A percentile compares a stretch with the other conserved stretches of the same genome.
These are phyloP conservation scores for Starmera caribaea DNA, from an alignment of 805 yeast species.

Conservation along the genomic window DNA sequence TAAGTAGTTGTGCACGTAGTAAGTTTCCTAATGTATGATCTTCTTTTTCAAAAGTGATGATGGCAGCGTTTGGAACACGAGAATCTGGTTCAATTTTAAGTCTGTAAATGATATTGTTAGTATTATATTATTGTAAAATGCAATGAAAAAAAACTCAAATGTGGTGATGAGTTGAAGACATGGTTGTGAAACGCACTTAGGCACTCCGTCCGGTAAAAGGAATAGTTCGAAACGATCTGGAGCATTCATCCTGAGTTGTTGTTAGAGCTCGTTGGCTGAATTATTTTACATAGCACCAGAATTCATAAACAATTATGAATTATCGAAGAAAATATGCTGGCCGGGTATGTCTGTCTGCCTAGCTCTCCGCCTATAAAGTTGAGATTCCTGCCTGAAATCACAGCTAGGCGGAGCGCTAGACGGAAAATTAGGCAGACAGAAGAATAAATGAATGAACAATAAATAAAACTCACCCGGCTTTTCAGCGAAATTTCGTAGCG, in stretches of 20 bases:
- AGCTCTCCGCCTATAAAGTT: too few species aligned
- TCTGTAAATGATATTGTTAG: constrained; percentile 26
- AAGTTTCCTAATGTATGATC: constrained; percentile 95
- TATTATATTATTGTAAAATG: not conserved
- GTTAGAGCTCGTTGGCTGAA: not conserved
- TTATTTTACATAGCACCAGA: too few species aligned
- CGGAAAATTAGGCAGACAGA: too few species aligned
- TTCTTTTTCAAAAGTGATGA: constrained; percentile 89
- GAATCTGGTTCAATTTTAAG: constrained; percentile 86
- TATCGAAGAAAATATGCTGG: too few species aligned
- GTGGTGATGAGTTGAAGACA: not conserved
- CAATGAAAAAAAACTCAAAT: not conserved
- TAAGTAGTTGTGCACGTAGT: constrained; percentile 74
- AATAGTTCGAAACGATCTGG: constrained; percentile 98
- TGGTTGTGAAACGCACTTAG: constrained; percentile 48
- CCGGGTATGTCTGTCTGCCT: too few species aligned
- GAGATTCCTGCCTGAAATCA: too few species aligned
- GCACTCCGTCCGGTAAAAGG: constrained; percentile 94
- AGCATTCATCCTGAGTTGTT: constrained; percentile 65
- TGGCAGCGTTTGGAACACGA: constrained; percentile 90
- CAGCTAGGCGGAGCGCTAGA: too few species aligned
- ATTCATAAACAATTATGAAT: too few species aligned
- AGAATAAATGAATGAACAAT: too few species aligned
- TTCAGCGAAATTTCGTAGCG: too few species aligned
- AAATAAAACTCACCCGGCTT: too few species aligned